Conservation (phyloP, 495 filamentous ascomycete genomes). For the Aspergillus nanangensis region DNA sequence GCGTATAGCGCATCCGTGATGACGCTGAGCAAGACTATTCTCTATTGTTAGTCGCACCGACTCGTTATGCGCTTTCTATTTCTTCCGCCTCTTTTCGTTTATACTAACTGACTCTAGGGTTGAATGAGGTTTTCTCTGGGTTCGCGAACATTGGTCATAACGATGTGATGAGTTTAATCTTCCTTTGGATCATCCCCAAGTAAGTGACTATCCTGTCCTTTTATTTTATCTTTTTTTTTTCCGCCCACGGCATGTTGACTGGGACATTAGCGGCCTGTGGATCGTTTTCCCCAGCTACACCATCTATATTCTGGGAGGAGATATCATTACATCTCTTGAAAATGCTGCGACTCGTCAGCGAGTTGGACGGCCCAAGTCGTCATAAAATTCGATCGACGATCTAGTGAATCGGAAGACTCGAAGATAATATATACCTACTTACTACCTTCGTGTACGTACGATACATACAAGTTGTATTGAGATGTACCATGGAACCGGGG, state of each 20-base stretch:
- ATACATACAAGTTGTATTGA: too few species aligned
- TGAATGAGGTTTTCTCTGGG: constrained; percentile 73
- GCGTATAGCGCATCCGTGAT: constrained; percentile 68
- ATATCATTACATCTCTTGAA: constrained; percentile 67
- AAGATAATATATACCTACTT: neutral
- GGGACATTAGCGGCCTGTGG: constrained; percentile 85
- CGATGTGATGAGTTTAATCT: constrained; percentile 46
- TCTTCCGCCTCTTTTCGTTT: neutral
- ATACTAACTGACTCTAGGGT: constrained; percentile 49
- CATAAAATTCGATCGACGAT: constrained; percentile 1
- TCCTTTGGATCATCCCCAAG: constrained; percentile 79
- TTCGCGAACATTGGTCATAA: constrained; percentile 83
- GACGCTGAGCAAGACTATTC: constrained; percentile 82
- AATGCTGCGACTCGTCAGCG: constrained; percentile 34
- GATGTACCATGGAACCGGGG: too few species aligned
- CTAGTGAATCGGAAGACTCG: neutral
- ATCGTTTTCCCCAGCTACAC: constrained; percentile 68
- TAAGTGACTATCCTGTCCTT: constrained; percentile 39
- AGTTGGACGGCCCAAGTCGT: constrained; percentile 30
- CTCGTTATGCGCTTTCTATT: too few species aligned
- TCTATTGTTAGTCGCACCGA: constrained; percentile 65
- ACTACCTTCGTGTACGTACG: too few species aligned
- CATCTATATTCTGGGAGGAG: constrained; percentile 61
- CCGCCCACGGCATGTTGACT: too few species aligned
- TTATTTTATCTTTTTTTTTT: too few species aligned